Evolutionary conservation across 208 protist genomes (phyloP).

Genomic region (Leishmania aethiopica): DNA sequence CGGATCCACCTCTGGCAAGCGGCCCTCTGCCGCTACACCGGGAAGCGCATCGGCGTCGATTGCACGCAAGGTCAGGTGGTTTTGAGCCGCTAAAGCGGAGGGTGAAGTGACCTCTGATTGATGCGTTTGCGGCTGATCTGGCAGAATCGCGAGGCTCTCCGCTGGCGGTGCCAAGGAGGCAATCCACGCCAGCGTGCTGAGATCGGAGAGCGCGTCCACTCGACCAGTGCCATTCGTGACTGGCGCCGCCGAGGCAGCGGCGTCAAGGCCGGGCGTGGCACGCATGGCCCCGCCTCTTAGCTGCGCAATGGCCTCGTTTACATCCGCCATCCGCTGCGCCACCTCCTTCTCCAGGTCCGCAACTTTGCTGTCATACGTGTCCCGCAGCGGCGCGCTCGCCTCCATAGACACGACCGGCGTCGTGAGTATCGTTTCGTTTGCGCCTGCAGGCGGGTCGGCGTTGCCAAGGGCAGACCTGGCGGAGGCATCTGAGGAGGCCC

Average conservation of each 20-base stretch:
- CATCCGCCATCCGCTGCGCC: constrained; percentile 84
- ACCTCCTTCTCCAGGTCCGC: constrained; percentile 79
- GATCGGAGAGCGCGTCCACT: not conserved
- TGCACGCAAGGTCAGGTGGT: constrained; percentile 24
- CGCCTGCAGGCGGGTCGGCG: not conserved
- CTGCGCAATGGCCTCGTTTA: constrained; percentile 78
- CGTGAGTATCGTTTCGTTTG: not conserved
- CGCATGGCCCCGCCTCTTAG: constrained; percentile 26
- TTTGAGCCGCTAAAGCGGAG: not conserved
- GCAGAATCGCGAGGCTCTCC: not conserved
- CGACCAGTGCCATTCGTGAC: constrained; percentile 2
- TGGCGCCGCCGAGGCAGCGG: not conserved
- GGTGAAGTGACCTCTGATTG: not conserved
- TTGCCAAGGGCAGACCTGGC: not conserved
- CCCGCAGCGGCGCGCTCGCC: constrained; percentile 33
- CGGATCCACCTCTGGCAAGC: not conserved
- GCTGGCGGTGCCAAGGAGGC: not conserved
- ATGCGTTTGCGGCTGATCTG: not conserved
- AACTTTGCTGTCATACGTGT: constrained; percentile 65
- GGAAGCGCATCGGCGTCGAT: not conserved
- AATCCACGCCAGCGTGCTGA: not conserved
- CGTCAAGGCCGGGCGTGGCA: not conserved
- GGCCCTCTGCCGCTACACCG: not conserved
- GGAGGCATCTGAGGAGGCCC: not conserved
- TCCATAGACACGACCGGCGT: not conserved